Conservation (phyloP, 2,329 filamentous ascomycete species). For the Trematosphaeria pertusa region DNA sequence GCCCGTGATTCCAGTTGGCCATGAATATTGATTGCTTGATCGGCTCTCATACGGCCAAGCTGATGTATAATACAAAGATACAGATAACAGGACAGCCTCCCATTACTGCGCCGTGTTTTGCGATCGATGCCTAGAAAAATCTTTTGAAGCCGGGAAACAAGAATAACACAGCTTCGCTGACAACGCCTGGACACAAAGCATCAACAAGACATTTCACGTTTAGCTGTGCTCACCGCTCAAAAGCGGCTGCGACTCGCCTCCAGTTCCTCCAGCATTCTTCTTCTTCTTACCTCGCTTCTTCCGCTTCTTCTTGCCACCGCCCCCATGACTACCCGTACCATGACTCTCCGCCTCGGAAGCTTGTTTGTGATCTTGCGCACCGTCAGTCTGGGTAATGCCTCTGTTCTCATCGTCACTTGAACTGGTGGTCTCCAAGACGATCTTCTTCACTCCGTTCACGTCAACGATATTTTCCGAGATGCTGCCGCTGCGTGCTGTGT, state of each 20-base stretch:
- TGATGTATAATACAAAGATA: too few species aligned
- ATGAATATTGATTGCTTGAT: too few species aligned
- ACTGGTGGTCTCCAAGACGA: conserved; percentile 74
- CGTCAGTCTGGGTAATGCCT: conserved; percentile 25
- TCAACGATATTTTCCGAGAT: conserved; percentile 83
- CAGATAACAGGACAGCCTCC: too few species aligned
- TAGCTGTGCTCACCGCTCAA: conserved; percentile 28
- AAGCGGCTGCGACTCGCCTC: conserved; percentile 42
- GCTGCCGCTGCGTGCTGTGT: conserved; percentile 72
- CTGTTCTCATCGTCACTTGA: conserved; percentile 54
- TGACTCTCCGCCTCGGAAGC: conserved; percentile 10
- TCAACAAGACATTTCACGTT: too few species aligned
- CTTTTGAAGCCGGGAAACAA: too few species aligned
- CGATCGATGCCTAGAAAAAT: too few species aligned
- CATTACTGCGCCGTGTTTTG: too few species aligned
- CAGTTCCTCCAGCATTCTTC: conserved; percentile 37
- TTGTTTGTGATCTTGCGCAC: conserved; percentile 25
- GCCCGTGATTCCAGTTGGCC: too few species aligned
- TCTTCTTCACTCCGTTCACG: conserved; percentile 75
- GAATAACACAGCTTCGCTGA: too few species aligned
- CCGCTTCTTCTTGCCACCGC: conserved; percentile 42
- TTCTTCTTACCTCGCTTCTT: conserved; percentile 50
- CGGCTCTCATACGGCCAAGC: too few species aligned
- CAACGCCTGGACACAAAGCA: too few species aligned
- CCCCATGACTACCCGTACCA: conserved; percentile 26